A percentile compares a stretch with the other conserved stretches of the same genome.
Conservation (phyloP, 2,329 filamentous ascomycete species). For the Botrytis paeoniae region DNA sequence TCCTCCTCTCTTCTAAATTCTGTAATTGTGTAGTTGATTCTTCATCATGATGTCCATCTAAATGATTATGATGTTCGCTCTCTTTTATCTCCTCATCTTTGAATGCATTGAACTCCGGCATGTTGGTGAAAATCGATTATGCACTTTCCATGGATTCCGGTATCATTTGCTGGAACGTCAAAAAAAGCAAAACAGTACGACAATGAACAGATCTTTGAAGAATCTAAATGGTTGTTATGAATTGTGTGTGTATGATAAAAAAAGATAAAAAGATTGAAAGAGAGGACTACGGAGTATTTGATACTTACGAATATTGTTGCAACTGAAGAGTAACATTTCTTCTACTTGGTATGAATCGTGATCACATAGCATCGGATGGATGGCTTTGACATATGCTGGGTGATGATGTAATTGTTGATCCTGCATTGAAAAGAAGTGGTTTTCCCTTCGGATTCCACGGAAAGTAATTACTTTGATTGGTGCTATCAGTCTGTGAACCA, state of each 20-base stretch:
- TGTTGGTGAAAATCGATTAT: conserved; percentile 5
- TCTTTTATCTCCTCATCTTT: conserved; percentile 15
- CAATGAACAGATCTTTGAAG: not conserved
- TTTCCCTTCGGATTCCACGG: not conserved
- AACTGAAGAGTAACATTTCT: not conserved
- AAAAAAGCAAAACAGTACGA: not conserved
- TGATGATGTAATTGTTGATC: conserved; percentile 18
- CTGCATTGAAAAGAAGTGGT: conserved; percentile 12
- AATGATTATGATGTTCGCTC: not conserved
- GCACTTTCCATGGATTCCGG: not conserved
- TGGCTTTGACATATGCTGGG: not conserved
- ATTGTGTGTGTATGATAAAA: not conserved
- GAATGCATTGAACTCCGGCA: conserved; percentile 20
- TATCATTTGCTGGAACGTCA: not conserved
- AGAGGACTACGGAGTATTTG: not conserved
- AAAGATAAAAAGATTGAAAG: not conserved
- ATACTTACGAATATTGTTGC: not conserved
- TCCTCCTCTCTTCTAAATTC: not conserved
- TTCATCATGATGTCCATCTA: not conserved
- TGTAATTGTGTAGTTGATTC: not conserved
- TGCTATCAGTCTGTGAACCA: not conserved
- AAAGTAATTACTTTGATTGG: conserved; percentile 5
- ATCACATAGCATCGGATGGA: not conserved
- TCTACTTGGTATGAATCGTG: not conserved
- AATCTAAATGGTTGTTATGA: not conserved